phyloP scores from a whole-genome alignment of 179 eudicot genomes.

The Spinacia oleracea region DNA sequence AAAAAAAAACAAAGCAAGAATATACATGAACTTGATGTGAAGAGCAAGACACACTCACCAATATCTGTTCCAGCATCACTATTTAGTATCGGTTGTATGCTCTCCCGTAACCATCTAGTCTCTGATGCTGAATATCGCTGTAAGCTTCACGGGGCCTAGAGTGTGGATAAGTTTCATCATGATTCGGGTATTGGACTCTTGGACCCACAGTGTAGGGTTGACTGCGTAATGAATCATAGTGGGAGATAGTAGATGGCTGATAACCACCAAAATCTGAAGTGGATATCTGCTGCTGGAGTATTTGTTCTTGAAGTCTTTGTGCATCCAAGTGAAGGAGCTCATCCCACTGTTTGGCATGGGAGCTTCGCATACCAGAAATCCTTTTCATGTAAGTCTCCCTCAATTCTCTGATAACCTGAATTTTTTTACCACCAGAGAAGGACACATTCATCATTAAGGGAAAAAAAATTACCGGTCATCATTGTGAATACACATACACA shows the following conservation, averaged over 20 bases:
- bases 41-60: conserved; percentile 51
- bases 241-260: conserved; percentile 52
- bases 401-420: conserved; percentile 66
- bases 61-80: conserved; percentile 22
- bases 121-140: conserved; percentile 65
- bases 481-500: neutral
- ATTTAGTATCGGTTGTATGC: conserved; percentile 69
- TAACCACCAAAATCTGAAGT: conserved; percentile 64
- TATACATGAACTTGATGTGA: conserved; percentile 10
- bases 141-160: conserved; percentile 62
- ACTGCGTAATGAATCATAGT: conserved; percentile 54
- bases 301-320: conserved; percentile 61
- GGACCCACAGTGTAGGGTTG: conserved; percentile 55
- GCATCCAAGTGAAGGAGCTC: conserved; percentile 72
- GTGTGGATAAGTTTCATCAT: conserved; percentile 51
- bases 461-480: neutral
- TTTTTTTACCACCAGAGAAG: conserved; percentile 14
- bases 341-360: conserved; percentile 83
- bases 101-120: conserved; percentile 74
- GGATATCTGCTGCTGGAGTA: conserved; percentile 51
- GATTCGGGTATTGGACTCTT: conserved; percentile 56
- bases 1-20: neutral
- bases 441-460: neutral
- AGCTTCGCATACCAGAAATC: conserved; percentile 46
- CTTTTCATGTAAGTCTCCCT: conserved; percentile 61